These are phyloP conservation scores for Colletotrichum sp. DNA, from an alignment of 2,329 filamentous ascomycete genomes.

Conservation along the genomic window DNA sequence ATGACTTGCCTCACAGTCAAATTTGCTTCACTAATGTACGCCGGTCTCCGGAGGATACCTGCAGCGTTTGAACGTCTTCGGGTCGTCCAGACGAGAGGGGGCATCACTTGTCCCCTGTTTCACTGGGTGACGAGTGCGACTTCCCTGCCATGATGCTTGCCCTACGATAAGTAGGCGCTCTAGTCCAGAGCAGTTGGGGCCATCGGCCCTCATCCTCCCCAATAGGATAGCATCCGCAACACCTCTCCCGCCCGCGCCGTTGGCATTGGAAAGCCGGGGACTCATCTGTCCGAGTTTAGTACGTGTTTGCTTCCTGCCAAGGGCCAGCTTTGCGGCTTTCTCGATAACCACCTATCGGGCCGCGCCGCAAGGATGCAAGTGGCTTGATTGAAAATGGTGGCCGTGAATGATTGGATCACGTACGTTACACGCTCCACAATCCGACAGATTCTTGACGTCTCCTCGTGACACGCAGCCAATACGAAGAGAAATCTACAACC, in stretches of 20 bases:
- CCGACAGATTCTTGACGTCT: neutral
- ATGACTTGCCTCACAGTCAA: neutral
- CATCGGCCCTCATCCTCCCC: neutral
- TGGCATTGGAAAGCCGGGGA: neutral
- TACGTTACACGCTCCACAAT: neutral
- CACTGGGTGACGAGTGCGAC: neutral
- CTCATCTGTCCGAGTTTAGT: neutral
- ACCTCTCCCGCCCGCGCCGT: neutral
- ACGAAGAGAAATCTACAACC: neutral
- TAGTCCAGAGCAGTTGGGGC: neutral
- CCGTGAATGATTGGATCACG: neutral
- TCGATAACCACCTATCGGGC: conserved; percentile 11
- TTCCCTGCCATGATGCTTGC: neutral
- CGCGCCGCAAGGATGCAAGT: conserved; percentile 10
- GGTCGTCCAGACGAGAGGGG: neutral
- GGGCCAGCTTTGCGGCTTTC: neutral
- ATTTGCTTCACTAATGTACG: neutral
- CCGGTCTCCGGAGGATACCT: neutral
- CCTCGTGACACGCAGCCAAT: neutral
- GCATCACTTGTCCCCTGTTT: conserved; percentile 6
- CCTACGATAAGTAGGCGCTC: neutral
- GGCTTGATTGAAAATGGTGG: neutral
- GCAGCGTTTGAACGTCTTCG: neutral
- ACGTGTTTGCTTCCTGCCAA: conserved; percentile 1
- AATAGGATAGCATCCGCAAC: neutral